A percentile compares a stretch with the other conserved stretches of the same genome.
Evolutionary conservation across 148 eudicot genomes (phyloP).

Genomic region (Talinum fruticosum): DNA sequence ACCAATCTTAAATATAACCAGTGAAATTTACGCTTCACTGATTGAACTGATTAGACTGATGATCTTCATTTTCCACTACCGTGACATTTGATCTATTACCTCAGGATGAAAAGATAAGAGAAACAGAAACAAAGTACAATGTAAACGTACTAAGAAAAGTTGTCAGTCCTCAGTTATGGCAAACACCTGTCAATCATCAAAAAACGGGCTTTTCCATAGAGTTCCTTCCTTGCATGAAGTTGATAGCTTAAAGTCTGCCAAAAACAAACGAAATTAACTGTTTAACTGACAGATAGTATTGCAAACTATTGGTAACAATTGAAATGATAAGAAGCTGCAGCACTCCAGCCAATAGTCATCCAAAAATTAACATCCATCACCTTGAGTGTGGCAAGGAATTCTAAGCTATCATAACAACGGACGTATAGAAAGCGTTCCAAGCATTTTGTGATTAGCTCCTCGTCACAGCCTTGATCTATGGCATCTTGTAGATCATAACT

Average conservation of each 20-base stretch:
- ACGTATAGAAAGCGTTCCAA: slow-evolving; percentile 72
- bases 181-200: slow-evolving; percentile 84
- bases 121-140: neutral
- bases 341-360: neutral
- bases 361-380: slow-evolving; percentile 30
- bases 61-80: neutral
- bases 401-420: slow-evolving; percentile 78
- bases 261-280: slow-evolving; percentile 5
- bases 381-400: slow-evolving; percentile 84
- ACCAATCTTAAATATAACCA: neutral
- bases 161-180: neutral
- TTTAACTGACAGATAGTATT: neutral
- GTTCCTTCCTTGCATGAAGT: slow-evolving; percentile 42
- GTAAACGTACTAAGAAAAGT: neutral
- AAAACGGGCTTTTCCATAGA: slow-evolving; percentile 43
- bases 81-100: neutral
- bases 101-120: neutral
- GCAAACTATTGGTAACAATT: neutral
- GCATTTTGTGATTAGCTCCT: slow-evolving; percentile 61
- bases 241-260: slow-evolving; percentile 55
- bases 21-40: neutral
- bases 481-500: slow-evolving; percentile 21
- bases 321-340: neutral
- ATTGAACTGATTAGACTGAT: neutral
- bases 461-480: slow-evolving; percentile 32